These are phyloP conservation scores for Cenococcum geophilum DNA, from an alignment of 495 filamentous ascomycete genomes.

Conservation along the genomic window DNA sequence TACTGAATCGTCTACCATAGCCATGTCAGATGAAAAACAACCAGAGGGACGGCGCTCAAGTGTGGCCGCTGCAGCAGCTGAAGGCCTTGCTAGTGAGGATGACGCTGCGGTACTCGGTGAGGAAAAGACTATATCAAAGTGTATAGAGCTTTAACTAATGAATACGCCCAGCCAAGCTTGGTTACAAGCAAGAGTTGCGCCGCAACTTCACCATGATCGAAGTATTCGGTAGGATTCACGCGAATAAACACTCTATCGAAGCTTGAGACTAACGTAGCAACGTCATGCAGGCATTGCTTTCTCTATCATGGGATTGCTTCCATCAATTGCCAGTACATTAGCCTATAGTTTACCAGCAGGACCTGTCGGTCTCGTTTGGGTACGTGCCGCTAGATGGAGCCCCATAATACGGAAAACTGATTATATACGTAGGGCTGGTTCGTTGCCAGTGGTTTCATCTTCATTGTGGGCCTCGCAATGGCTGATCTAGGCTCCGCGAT, in stretches of 20 bases:
- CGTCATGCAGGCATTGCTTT: conserved; percentile 51
- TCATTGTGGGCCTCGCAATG: conserved; percentile 62
- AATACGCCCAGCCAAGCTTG: conserved; percentile 46
- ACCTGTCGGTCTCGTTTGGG: conserved; percentile 66
- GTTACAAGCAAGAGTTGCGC: conserved; percentile 65
- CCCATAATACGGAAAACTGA: background rate
- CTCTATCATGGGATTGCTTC: conserved; percentile 67
- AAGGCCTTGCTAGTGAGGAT: conserved; percentile 34
- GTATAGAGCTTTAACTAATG: background rate
- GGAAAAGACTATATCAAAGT: background rate
- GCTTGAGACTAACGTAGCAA: conserved; percentile 5
- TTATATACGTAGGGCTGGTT: conserved; percentile 50
- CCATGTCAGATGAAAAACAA: conserved; percentile 3
- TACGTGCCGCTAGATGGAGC: conserved; percentile 15
- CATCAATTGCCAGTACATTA: conserved; percentile 61
- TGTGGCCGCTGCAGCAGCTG: conserved; percentile 15
- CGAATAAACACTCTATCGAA: background rate
- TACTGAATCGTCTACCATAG: background rate
- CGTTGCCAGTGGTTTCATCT: conserved; percentile 54
- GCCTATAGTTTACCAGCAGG: conserved; percentile 61
- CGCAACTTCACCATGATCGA: conserved; percentile 61
- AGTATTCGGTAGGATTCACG: conserved; percentile 47
- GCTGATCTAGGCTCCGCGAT: conserved; percentile 63
- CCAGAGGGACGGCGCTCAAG: conserved; percentile 21
- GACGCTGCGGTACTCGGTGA: conserved; percentile 38